A percentile compares a stretch with the other conserved stretches of the same genome.
Conservation (phyloP, 1,284 basidiomycete genomes). For the Cystobasidiaceae sp. region DNA sequence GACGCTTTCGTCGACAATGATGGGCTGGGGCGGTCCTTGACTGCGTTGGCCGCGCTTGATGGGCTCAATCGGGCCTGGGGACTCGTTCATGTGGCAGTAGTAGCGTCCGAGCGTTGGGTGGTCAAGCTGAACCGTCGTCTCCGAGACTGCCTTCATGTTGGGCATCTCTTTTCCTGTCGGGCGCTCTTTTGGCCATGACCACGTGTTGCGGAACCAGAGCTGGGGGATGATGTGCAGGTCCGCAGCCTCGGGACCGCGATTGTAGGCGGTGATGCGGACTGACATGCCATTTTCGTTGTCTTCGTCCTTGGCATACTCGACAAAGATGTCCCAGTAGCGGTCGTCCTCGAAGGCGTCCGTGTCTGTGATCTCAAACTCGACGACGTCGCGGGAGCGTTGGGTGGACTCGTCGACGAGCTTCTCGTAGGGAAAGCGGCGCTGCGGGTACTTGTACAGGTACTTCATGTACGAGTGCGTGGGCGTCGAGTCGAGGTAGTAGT, state of each 20-base stretch:
- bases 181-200: constrained; percentile 86
- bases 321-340: constrained; percentile 95
- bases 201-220: constrained; percentile 94
- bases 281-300: constrained; percentile 82
- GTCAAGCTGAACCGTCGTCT: constrained; percentile 60
- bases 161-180: constrained; percentile 61
- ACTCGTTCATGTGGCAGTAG: constrained; percentile 83
- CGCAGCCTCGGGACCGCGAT: constrained; percentile 92
- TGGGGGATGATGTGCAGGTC: constrained; percentile 92
- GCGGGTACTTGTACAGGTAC: constrained; percentile 96
- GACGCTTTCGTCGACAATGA: constrained; percentile 54
- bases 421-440: constrained; percentile 86
- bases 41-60: constrained; percentile 54
- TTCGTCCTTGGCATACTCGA: constrained; percentile 97
- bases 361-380: constrained; percentile 90
- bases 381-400: constrained; percentile 73
- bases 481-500: constrained; percentile 96
- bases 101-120: constrained; percentile 57
- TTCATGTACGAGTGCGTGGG: constrained; percentile 99
- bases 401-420: constrained; percentile 80
- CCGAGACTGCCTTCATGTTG: constrained; percentile 55
- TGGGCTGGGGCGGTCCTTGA: constrained; percentile 60
- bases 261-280: constrained; percentile 92
- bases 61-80: constrained; percentile 78
- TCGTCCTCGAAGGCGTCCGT: constrained; percentile 88